A percentile compares a stretch with the other conserved stretches of the same genome.
Conservation (phyloP, 192 early-diverging fungal species). For the Mortierella hygrophila region DNA sequence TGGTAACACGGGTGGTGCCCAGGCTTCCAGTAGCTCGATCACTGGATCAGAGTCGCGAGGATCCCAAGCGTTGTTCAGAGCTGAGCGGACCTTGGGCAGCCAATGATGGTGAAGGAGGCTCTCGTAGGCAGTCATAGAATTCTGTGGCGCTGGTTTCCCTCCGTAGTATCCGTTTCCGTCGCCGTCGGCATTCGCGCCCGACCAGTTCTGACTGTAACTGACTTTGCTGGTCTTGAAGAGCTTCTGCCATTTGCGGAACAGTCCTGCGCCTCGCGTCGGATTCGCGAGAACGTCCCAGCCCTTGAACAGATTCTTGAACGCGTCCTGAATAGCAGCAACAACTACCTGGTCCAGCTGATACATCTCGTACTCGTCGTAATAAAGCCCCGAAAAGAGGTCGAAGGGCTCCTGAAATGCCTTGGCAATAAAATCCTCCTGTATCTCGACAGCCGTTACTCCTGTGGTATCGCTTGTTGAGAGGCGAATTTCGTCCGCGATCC, state of each 20-base stretch:
- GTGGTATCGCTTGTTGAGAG: constrained; percentile 44
- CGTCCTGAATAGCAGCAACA: constrained; percentile 58
- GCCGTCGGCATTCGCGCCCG: constrained; percentile 28
- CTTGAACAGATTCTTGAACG: constrained; percentile 50
- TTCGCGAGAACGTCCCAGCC: constrained; percentile 78
- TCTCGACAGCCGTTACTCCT: constrained; percentile 35
- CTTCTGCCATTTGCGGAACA: constrained; percentile 68
- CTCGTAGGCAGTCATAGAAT: constrained; percentile 82
- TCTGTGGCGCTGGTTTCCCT: constrained; percentile 8
- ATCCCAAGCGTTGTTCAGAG: constrained; percentile 85
- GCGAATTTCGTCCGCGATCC: constrained; percentile 38
- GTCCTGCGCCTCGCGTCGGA: constrained; percentile 64
- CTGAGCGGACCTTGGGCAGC: constrained; percentile 81
- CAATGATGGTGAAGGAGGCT: constrained; percentile 81
- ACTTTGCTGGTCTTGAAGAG: constrained; percentile 65
- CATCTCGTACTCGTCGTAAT: constrained; percentile 66
- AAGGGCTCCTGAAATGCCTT: constrained; percentile 64
- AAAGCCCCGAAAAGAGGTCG: constrained; percentile 66
- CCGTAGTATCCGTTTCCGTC: constrained; percentile 17
- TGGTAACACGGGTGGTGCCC: constrained; percentile 76
- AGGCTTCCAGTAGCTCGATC: constrained; percentile 77
- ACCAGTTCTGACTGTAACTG: constrained; percentile 37
- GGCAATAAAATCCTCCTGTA: constrained; percentile 58
- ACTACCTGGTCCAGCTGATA: constrained; percentile 78
- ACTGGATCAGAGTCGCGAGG: constrained; percentile 74